phyloP scores from a whole-genome alignment of 441 rosid species.

The Erodium trifolium region DNA sequence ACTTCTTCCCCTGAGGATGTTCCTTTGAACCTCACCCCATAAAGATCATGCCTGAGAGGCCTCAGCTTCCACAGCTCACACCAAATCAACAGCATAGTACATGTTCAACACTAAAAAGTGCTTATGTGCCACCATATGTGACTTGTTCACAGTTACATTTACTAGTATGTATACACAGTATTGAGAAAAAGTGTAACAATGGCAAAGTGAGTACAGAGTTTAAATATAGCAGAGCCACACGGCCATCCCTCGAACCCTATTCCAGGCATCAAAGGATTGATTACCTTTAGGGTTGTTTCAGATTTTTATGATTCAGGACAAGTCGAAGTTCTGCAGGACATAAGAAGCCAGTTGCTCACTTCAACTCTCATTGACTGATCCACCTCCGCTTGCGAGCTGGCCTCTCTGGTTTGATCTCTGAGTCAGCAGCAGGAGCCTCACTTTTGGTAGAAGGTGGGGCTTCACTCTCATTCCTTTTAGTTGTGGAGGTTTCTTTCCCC shows the following conservation, averaged over 20 bases:
- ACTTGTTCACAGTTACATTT: too few relatives aligned
- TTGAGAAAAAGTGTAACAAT: conserved; percentile 16
- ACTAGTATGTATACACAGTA: neutral
- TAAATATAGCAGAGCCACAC: conserved; percentile 20
- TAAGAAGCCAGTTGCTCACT: neutral
- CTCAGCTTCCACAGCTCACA: neutral
- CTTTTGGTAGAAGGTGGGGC: conserved; percentile 41
- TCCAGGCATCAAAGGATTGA: conserved; percentile 13
- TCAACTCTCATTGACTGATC: conserved; percentile 35
- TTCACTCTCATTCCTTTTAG: conserved; percentile 62
- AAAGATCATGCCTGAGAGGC: neutral
- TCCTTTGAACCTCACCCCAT: neutral
- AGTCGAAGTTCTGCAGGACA: too few relatives aligned
- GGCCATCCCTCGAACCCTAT: conserved; percentile 20
- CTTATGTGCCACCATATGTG: conserved; percentile 25
- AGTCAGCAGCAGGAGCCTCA: conserved; percentile 38
- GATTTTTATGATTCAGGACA: neutral
- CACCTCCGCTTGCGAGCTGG: conserved; percentile 90
- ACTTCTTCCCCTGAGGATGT: neutral
- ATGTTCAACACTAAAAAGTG: conserved; percentile 19
- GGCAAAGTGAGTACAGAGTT: conserved; percentile 23
- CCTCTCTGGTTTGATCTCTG: conserved; percentile 84
- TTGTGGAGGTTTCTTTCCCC: conserved; percentile 52
- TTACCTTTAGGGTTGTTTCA: conserved; percentile 17
- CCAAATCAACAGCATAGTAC: conserved; percentile 9